phyloP scores from a whole-genome alignment of 306 rosid species.

The Coriaria nepalensis region DNA sequence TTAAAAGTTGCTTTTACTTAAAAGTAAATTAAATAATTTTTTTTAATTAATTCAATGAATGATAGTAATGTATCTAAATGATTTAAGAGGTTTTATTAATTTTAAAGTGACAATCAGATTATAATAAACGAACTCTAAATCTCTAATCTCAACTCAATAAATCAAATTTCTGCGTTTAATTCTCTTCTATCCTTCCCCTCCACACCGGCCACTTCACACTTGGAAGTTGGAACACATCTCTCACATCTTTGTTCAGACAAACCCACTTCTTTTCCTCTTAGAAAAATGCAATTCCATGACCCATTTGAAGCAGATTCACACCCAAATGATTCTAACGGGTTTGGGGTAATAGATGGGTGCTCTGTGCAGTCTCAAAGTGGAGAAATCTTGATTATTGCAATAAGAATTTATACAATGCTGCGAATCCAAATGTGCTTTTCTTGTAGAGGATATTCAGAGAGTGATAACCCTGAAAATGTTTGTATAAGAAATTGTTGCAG shows the following conservation, averaged over 20 bases:
- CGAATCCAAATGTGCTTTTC: constrained; percentile 37
- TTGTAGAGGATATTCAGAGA: constrained; percentile 64
- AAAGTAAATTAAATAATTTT: too few relatives aligned
- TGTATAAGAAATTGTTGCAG: constrained; percentile 44
- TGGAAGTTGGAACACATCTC: constrained; percentile 45
- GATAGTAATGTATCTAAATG: too few relatives aligned
- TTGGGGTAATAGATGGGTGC: constrained; percentile 31
- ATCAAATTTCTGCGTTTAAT: constrained; percentile 15
- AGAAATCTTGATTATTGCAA: constrained; percentile 37
- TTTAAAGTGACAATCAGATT: too few relatives aligned
- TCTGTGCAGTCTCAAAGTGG: constrained; percentile 57
- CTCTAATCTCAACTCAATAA: background rate
- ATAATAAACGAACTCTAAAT: constrained; percentile 6
- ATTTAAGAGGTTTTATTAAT: too few relatives aligned
- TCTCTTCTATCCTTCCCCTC: constrained; percentile 8
- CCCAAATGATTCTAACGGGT: constrained; percentile 50
- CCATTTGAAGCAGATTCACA: constrained; percentile 64
- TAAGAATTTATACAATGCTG: constrained; percentile 22
- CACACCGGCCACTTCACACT: constrained; percentile 23
- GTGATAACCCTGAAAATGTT: constrained; percentile 29
- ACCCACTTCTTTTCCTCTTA: constrained; percentile 44
- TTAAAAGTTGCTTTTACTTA: too few relatives aligned
- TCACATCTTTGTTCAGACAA: constrained; percentile 32
- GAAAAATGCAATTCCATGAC: constrained; percentile 43
- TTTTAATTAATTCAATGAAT: too few relatives aligned